Conservation (phyloP, 2,329 filamentous ascomycete species). For the Aspergillus pseudotamarii region DNA sequence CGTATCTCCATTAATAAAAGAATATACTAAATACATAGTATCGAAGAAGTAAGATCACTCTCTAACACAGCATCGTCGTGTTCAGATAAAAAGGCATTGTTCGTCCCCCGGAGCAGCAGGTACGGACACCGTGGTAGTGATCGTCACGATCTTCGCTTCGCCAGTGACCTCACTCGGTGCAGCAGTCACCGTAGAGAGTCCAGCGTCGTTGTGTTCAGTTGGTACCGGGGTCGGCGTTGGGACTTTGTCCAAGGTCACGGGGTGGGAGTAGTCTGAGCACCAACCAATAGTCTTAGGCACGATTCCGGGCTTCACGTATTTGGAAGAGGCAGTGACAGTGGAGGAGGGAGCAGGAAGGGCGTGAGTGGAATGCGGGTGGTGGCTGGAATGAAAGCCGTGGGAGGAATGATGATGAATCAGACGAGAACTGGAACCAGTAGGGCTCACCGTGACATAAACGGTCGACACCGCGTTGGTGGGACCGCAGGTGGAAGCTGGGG, state of each 20-base stretch:
- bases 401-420: slow-evolving; percentile 14
- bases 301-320: slow-evolving; percentile 24
- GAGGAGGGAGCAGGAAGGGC: slow-evolving; percentile 17
- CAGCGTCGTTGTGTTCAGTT: background rate
- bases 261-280: slow-evolving; percentile 29
- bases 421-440: slow-evolving; percentile 22
- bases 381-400: background rate
- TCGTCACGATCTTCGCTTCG: background rate
- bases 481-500: slow-evolving; percentile 18
- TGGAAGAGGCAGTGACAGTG: slow-evolving; percentile 14
- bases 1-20: background rate
- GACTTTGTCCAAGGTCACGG: slow-evolving; percentile 25
- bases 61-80: background rate
- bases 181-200: background rate
- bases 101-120: background rate
- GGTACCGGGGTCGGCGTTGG: slow-evolving; percentile 11
- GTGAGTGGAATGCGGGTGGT: slow-evolving; percentile 9
- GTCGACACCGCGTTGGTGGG: slow-evolving; percentile 22
- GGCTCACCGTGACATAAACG: slow-evolving; percentile 29
- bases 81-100: background rate
- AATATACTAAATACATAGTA: background rate
- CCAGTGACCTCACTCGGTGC: background rate
- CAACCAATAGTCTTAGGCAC: slow-evolving; percentile 32
- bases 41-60: background rate
- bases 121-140: background rate